phyloP scores from a whole-genome alignment of 345 rosid genomes.

The Xanthoceras sorbifolium region DNA sequence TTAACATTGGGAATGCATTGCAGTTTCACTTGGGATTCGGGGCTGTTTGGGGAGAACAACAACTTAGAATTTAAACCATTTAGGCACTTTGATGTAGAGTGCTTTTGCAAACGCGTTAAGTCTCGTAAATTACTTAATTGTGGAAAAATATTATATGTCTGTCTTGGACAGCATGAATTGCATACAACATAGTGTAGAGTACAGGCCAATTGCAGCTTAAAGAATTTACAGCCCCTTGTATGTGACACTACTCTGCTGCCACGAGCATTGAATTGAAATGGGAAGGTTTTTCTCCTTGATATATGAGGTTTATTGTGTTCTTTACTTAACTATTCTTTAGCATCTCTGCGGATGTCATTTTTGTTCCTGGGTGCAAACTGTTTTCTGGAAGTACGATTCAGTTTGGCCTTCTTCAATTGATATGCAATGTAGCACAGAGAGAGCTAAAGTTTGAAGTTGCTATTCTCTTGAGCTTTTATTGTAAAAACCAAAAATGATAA shows the following conservation, averaged over 20 bases:
- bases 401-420: not conserved
- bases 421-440: not conserved
- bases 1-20: not conserved
- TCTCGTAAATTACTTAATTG: not conserved
- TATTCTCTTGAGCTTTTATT: not conserved
- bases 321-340: not conserved
- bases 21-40: not conserved
- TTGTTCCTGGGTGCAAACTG: not conserved
- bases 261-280: not conserved
- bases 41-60: not conserved
- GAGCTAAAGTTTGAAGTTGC: too few species aligned
- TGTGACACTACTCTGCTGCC: not conserved
- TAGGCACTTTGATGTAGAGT: not conserved
- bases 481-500: not conserved
- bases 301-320: not conserved
- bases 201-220: not conserved
- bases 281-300: not conserved
- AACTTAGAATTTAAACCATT: not conserved
- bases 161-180: slow-evolving; percentile 3
- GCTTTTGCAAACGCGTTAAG: not conserved
- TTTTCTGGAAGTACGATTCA: not conserved
- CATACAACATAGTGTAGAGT: slow-evolving; percentile 2
- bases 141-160: not conserved
- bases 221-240: not conserved
- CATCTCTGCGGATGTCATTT: not conserved